Conservation (phyloP, 148 eudicot species). For the Amaranthus cruentus region DNA sequence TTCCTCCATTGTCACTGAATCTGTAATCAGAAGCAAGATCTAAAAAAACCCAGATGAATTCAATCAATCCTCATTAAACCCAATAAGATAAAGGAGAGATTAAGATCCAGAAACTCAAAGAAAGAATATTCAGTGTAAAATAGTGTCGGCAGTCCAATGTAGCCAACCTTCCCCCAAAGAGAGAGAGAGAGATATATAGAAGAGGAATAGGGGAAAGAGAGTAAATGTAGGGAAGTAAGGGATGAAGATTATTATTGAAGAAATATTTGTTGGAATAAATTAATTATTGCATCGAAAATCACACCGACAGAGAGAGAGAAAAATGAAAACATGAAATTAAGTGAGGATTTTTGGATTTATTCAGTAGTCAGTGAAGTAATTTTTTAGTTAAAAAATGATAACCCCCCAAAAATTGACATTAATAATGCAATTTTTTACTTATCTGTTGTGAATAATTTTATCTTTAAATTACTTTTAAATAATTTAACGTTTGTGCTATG, state of each 20-base stretch:
- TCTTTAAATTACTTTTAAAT: too few relatives aligned
- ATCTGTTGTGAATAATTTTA: too few relatives aligned
- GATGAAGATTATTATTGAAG: slow-evolving; percentile 6
- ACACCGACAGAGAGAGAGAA: slow-evolving; percentile 25
- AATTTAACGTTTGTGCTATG: too few relatives aligned
- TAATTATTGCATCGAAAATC: not conserved
- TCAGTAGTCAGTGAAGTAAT: too few relatives aligned
- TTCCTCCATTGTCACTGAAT: slow-evolving; percentile 16
- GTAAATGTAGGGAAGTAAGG: not conserved
- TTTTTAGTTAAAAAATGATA: too few relatives aligned
- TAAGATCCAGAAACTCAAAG: not conserved
- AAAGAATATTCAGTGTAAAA: not conserved
- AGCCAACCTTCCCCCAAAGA: not conserved
- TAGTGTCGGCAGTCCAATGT: slow-evolving; percentile 16
- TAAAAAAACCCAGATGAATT: slow-evolving; percentile 10
- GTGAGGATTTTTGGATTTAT: slow-evolving; percentile 14
- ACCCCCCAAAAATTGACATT: too few relatives aligned
- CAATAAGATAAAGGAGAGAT: not conserved
- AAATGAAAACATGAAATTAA: not conserved
- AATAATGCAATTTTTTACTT: too few relatives aligned
- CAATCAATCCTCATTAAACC: slow-evolving; percentile 15
- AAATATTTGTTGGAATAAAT: not conserved
- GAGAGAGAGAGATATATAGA: not conserved
- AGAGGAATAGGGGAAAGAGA: not conserved
- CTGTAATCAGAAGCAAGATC: slow-evolving; percentile 9